These are phyloP conservation scores for Dryas octopetala DNA, from an alignment of 306 rosid genomes.

Conservation along the genomic window DNA sequence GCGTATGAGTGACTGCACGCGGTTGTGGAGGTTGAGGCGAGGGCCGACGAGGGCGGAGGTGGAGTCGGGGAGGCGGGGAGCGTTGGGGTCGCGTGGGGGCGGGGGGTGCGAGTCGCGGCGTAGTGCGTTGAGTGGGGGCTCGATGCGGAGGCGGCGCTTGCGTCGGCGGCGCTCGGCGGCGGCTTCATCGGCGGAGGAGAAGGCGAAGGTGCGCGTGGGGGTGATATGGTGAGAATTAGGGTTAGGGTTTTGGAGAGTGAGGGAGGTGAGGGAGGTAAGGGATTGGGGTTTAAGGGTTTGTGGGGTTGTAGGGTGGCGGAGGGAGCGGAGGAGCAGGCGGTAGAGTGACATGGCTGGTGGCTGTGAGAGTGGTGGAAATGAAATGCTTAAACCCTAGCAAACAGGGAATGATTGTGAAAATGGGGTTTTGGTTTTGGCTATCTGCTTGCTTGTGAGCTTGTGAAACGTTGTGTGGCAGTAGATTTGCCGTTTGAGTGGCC, in stretches of 20 bases:
- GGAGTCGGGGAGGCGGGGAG: conserved; percentile 86
- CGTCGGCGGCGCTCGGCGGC: conserved; percentile 93
- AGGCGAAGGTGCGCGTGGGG: conserved; percentile 56
- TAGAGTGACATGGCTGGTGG: conserved; percentile 43
- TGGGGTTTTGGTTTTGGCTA: not conserved
- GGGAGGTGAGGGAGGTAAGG: conserved; percentile 15
- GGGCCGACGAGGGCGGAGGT: conserved; percentile 81
- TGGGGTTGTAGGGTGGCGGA: conserved; percentile 37
- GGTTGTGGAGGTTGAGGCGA: conserved; percentile 83
- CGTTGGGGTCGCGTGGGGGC: conserved; percentile 69
- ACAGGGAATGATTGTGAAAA: not conserved
- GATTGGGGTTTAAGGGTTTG: conserved; percentile 3
- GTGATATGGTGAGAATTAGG: conserved; percentile 5
- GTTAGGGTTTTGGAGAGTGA: conserved; percentile 11
- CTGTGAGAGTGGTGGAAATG: not conserved
- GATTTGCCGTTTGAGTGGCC: too few species aligned
- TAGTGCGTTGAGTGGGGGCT: conserved; percentile 84
- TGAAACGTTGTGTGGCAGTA: too few species aligned
- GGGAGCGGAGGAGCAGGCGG: conserved; percentile 64
- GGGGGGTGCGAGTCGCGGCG: conserved; percentile 61
- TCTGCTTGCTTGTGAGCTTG: not conserved
- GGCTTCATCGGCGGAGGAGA: conserved; percentile 93
- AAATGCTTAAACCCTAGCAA: conserved; percentile 2
- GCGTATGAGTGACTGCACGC: conserved; percentile 90
- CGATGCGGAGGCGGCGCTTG: conserved; percentile 85